Evolutionary conservation across 805 yeast genomes (phyloP), one percentile per base, ranked within the genome.

Genomic region (Myxozyma nipponensis): DNA sequence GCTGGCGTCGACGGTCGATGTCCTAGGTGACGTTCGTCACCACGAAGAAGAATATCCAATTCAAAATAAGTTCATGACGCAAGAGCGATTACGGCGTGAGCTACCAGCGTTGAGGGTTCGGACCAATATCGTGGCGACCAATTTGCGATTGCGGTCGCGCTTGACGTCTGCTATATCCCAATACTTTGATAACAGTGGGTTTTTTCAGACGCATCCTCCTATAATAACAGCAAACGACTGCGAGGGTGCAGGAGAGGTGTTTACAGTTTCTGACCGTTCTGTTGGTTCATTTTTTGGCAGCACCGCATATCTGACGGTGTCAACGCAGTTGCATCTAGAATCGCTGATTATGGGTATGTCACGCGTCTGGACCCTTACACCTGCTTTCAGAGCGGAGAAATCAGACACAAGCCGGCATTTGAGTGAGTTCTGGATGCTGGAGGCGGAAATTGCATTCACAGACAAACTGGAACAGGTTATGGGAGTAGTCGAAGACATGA

Each of bases 401-500:
- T 84, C 95, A 50, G 90, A 88, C 63, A 93, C 99, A 0, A 86
- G 82, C 61, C 75, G 98, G 45, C 99, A 93, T 66, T 69, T 93
- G 51, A 78, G 91, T 52, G 99, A 93, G 67, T 93, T 93, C 66
- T 93, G 97, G 97, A 90, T 93, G 97, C 69, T 93, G 2, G 99
- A 93, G 67, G 95, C 89, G 0, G 99, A 93, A 65, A 67, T 88
- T 19, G 81, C 87, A 6, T 86, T 85, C 66, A 68, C 84, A 1
- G 61, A 62, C 6, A 67, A 72, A 13, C 76, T 90, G 4, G 63
- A 64, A 2, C 84, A 83, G 52, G 67, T 93, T 49, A 83, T 91
- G 1, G 62, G 62, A 1, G 76, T 87, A 44, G 78, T 83, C 1
- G 95, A 90, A 64, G 62, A 63, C 1, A 84, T 89, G 95, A 72